Percentiles rank a stretch among this genome's conserved stretches.
Conservation (phyloP, 768 basidiomycete species). For the Trametes cingulata region DNA sequence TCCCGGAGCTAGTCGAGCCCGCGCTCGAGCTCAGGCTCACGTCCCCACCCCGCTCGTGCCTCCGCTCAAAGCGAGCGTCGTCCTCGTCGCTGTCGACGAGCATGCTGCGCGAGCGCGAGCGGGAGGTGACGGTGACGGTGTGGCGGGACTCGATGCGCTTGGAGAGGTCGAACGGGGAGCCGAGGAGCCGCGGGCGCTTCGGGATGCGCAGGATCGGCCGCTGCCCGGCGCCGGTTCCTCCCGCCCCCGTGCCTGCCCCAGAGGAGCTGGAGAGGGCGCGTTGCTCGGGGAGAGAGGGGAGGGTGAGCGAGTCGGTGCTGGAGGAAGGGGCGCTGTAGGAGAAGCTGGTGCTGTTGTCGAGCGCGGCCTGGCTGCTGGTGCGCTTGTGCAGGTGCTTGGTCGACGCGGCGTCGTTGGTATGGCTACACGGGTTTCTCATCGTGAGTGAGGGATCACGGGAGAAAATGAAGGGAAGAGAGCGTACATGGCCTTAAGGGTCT, state of each 20-base stretch:
- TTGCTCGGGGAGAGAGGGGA: not conserved
- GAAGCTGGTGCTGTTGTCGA: constrained; percentile 15
- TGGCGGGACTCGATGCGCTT: constrained; percentile 15
- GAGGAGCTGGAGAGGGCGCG: too few species aligned
- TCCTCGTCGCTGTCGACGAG: constrained; percentile 6
- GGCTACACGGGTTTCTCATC: not conserved
- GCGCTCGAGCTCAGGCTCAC: constrained; percentile 15
- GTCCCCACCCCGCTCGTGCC: not conserved
- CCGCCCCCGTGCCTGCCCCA: too few species aligned
- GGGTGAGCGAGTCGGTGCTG: constrained; percentile 5
- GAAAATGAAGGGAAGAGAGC: not conserved
- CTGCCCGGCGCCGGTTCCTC: not conserved
- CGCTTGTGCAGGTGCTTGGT: constrained; percentile 19
- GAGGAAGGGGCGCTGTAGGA: constrained; percentile 5
- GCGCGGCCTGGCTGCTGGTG: constrained; percentile 23
- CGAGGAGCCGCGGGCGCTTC: constrained; percentile 26
- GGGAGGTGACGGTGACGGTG: too few species aligned
- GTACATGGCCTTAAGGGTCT: constrained; percentile 19
- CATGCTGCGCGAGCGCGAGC: not conserved
- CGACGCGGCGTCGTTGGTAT: not conserved
- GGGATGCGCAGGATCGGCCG: constrained; percentile 22
- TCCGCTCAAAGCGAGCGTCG: too few species aligned
- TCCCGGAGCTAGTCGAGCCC: not conserved
- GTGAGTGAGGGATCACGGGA: not conserved
- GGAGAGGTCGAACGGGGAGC: constrained; percentile 25